phyloP scores from a whole-genome alignment of 1,139 yeast species.

The Suhomyces guaymorum region DNA sequence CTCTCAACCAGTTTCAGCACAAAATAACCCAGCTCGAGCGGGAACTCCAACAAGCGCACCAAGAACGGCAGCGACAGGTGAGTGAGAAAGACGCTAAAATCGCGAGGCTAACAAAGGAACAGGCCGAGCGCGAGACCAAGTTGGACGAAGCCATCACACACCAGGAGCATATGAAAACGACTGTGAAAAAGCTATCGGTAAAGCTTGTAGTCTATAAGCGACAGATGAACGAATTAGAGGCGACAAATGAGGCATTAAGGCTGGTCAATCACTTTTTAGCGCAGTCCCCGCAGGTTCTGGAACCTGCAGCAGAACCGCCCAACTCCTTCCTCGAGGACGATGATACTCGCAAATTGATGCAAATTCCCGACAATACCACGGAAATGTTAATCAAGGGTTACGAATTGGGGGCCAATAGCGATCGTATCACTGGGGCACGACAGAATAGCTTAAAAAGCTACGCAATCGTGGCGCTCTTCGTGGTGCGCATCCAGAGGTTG shows the following conservation, averaged over 20 bases:
- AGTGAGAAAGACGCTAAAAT: no score
- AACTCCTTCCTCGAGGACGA: slow-evolving; percentile 1
- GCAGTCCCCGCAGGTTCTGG: neutral
- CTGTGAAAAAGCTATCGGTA: slow-evolving; percentile 10
- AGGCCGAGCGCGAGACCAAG: slow-evolving; percentile 3
- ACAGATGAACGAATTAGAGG: slow-evolving; percentile 12
- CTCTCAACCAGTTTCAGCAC: slow-evolving; percentile 10
- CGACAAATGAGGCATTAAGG: slow-evolving; percentile 12
- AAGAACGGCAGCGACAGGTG: no score
- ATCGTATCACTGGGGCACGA: no score
- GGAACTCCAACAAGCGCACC: slow-evolving; percentile 5
- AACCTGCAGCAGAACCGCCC: neutral
- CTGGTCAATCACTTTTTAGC: slow-evolving; percentile 10
- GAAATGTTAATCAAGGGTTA: slow-evolving; percentile 1
- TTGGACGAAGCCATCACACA: slow-evolving; percentile 9
- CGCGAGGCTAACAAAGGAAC: no score
- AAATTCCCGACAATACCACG: slow-evolving; percentile 2
- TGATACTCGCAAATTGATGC: slow-evolving; percentile 4
- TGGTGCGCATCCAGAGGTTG: slow-evolving; percentile 1
- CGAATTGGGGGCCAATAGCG: neutral
- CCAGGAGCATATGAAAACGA: no score
- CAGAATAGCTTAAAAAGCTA: neutral
- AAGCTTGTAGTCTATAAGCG: slow-evolving; percentile 13
- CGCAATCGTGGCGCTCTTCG: slow-evolving; percentile 1
- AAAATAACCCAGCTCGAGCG: slow-evolving; percentile 5